Evolutionary conservation across 352 stramenopile genomes (phyloP).

Genomic region (Pythium guiyangense): DNA sequence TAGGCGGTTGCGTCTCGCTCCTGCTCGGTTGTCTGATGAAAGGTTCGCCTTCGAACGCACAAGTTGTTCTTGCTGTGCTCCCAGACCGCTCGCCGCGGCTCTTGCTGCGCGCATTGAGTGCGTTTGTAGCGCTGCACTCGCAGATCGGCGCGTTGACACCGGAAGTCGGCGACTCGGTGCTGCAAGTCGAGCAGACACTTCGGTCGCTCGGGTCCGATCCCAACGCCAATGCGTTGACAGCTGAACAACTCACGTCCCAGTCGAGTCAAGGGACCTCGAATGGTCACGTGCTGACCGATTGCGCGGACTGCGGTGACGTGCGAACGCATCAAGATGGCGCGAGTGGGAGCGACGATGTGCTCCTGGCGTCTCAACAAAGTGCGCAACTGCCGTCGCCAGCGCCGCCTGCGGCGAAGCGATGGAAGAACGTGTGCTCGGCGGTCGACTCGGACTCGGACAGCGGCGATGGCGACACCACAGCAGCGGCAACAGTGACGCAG

Average conservation of each 20-base stretch:
- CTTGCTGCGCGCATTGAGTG: conserved; percentile 45
- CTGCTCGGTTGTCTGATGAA: conserved; percentile 75
- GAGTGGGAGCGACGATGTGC: too few species aligned
- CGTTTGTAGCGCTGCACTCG: conserved; percentile 70
- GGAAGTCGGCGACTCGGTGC: conserved; percentile 57
- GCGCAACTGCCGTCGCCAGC: not conserved
- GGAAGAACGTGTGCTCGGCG: conserved; percentile 39
- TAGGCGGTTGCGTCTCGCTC: conserved; percentile 60
- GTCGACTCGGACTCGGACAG: conserved; percentile 42
- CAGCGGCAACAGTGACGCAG: not conserved
- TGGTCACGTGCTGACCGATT: too few species aligned
- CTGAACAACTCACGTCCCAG: not conserved
- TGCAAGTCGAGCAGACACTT: conserved; percentile 63
- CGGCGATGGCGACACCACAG: conserved; percentile 1
- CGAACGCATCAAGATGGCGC: too few species aligned
- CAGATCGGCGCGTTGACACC: conserved; percentile 70
- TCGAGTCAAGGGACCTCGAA: not conserved
- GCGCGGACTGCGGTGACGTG: too few species aligned
- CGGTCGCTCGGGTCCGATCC: conserved; percentile 25
- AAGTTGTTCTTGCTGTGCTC: conserved; percentile 30
- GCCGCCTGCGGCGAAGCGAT: conserved; percentile 14
- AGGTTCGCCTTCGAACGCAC: conserved; percentile 28
- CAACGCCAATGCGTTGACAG: too few species aligned
- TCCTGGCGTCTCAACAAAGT: too few species aligned
- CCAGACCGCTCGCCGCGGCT: conserved; percentile 42